Base-by-base conservation (phyloP, 768 basidiomycete species). In the Lactarius vividus region DNA sequence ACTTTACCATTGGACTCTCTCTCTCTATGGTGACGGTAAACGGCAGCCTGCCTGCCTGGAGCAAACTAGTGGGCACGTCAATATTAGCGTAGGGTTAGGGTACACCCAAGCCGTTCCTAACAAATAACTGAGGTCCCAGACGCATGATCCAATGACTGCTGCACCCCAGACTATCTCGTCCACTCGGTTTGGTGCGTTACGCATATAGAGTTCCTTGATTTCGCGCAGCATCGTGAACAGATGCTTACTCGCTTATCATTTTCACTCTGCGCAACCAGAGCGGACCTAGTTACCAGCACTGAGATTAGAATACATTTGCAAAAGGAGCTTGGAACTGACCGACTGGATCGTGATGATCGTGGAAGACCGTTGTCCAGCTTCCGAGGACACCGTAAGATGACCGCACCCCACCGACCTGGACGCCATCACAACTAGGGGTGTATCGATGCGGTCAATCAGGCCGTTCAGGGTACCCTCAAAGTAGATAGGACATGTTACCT, bases 331-430 rank as follows among this genome's bases (percentile, higher is more conserved):
- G n/a, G 15, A 29, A 67, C 74, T 28, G 52, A 83, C 82, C 83
- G 49, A 84, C 77, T 0, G 82, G 82, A 69, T 84, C 82, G 37
- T 78, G 75, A 3, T 59, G 56, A 20, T 84, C 80, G 59, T 83
- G 82, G 29, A 77, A 75, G 9, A 79, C 70, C 2, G 83, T 84
- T 5, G 83, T 83, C 82, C 83, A 83, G 10, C 76, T 52, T 8
- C 82, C 89, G 9, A 90, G 71, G 2, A 86, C 79, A 20, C 89
- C 88, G 73, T 77, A 85, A 8, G 75, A 75, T 3, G 88, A 88
- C 18, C 85, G 81, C 20, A 87, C 69, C 1, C 80, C 84, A 20
- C 89, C 88, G 18, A 89, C 65, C 63, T 88, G 85, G 26, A 90
- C 75, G 39, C 82, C 88, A 40, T 84, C 81, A 23, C 82, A 85